Percentiles rank a stretch among this genome's conserved stretches.
Evolutionary conservation across 495 filamentous ascomycete genomes (phyloP).

Genomic region (Aspergillus carlsbadensis): DNA sequence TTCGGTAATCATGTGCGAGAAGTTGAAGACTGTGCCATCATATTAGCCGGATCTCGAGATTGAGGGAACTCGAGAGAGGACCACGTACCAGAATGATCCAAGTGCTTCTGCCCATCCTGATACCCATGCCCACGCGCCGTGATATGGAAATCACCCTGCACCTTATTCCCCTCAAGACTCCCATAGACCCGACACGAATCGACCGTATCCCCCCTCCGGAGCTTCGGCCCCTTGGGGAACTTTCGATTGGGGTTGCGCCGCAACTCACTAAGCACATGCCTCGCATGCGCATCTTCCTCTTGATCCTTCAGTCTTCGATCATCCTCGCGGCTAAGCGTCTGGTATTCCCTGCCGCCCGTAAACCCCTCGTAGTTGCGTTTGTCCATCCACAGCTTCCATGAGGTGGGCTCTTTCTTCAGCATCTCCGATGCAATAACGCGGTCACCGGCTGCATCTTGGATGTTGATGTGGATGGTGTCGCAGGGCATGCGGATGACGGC

Average conservation of each 20-base stretch:
- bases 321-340: constrained; percentile 48
- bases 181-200: constrained; percentile 85
- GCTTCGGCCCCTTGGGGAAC: constrained; percentile 66
- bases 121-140: constrained; percentile 96
- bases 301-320: constrained; percentile 39
- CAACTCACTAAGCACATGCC: constrained; percentile 51
- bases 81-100: constrained; percentile 76
- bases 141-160: constrained; percentile 98
- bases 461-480: constrained; percentile 86
- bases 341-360: constrained; percentile 49
- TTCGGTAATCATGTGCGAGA: constrained; percentile 95
- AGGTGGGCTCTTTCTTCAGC: constrained; percentile 73
- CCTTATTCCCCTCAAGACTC: constrained; percentile 87
- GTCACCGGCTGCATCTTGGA: constrained; percentile 93
- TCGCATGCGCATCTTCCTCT: constrained; percentile 53
- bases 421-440: constrained; percentile 78
- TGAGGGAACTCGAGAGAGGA: not conserved
- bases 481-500: constrained; percentile 91
- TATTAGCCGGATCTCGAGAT: not conserved
- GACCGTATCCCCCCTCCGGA: constrained; percentile 53
- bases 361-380: constrained; percentile 68
- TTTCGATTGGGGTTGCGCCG: constrained; percentile 46
- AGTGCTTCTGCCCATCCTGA: constrained; percentile 70
- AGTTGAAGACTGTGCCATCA: constrained; percentile 76
- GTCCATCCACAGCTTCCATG: constrained; percentile 79